Evolutionary conservation across 2,329 filamentous ascomycete species (phyloP), one percentile per base, ranked within the genome.

Genomic region (Lasiodiplodia theobromae): DNA sequence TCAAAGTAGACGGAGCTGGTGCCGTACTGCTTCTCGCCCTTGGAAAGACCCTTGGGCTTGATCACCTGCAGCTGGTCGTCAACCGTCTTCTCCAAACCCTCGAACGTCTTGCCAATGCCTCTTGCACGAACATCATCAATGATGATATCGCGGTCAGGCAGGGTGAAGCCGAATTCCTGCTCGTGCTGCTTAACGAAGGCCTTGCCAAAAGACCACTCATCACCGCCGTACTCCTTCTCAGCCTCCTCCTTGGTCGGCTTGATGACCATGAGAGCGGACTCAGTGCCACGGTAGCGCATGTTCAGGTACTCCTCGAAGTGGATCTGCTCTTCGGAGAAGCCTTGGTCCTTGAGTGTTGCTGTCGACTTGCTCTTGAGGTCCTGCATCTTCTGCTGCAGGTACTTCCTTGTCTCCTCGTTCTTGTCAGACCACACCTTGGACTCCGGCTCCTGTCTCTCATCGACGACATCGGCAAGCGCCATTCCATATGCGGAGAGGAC

Each of bases 291-390:
- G 75, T 97, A 97, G 68, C 94, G 86, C 90, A 97, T 94, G 77
- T 97, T 97, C 68, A 98, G 87, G 75, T 97, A 97, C 76, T 97
- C 92, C 77, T 97, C 94, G 74, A 95, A 97, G 0, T 89, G 86
- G 28, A 97, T 92, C 38, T 92, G 88, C 5, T 87, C 82, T 53
- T 92, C 87, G 1, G 86, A 83, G 75, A 97, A 97, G 0, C 94
- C 94, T 79, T 97, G 94, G 2, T 91, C 90, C 25, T 84, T 83
- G 4, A 97, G 82, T 0, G 88, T 87, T 21, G 84, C 82, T 0
- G 84, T 86, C 0, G 93, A 94, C 75, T 91, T 93, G n/a, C 87
- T 85, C 80, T 92, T 95, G 47, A 97, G 84, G 57, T 92, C 90
- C 23, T 89, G 85, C 86, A 97, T 92, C 80, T 94, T 96, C 31